phyloP scores from a whole-genome alignment of 2,329 filamentous ascomycete species.

The Cladophialophora bantiana region DNA sequence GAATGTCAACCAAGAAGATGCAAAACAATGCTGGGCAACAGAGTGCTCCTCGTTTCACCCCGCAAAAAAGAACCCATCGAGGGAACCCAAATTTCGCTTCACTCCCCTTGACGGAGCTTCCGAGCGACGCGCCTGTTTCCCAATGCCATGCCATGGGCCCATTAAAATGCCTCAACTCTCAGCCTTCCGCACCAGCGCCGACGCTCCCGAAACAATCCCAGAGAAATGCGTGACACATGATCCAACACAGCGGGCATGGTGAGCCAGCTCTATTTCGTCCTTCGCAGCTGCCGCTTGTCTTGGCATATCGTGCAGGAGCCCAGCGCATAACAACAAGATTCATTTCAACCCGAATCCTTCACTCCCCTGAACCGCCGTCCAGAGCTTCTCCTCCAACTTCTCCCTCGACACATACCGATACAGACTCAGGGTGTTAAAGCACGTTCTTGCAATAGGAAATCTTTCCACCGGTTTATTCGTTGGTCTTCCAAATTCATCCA shows the following conservation, averaged over 20 bases:
- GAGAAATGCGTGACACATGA: slow-evolving; percentile 7
- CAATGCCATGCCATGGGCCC: background rate
- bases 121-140: background rate
- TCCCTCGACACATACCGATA: slow-evolving; percentile 73
- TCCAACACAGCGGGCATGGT: background rate
- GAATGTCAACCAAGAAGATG: background rate
- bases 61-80: background rate
- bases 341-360: slow-evolving; percentile 91
- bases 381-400: slow-evolving; percentile 74
- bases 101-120: background rate
- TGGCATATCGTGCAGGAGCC: background rate
- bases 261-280: background rate
- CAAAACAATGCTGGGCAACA: background rate
- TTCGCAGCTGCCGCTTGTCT: background rate
- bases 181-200: background rate
- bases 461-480: slow-evolving; percentile 65
- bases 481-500: slow-evolving; percentile 22
- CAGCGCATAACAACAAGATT: slow-evolving; percentile 32
- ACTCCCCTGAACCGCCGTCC: slow-evolving; percentile 86
- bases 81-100: background rate
- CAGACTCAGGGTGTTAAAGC: slow-evolving; percentile 84
- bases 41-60: background rate
- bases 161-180: background rate
- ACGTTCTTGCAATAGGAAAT: slow-evolving; percentile 86
- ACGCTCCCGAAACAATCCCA: slow-evolving; percentile 2